Base-by-base conservation (phyloP, 371 early-diverging fungal genomes). In the Mucor irregularis region DNA sequence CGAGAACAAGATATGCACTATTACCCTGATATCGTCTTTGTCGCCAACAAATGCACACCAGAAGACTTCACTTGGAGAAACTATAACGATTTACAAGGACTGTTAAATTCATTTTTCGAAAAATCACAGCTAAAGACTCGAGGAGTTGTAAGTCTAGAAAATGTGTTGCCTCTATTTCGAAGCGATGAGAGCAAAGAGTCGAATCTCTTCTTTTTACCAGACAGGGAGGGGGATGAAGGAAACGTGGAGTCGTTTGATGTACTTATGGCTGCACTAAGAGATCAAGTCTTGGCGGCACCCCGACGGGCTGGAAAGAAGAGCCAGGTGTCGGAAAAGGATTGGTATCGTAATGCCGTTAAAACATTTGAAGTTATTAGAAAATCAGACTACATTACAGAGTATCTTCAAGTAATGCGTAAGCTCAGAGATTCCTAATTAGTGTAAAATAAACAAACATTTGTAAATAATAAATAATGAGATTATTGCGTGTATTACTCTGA, bases 291-390 rank as follows among this genome's bases (percentile, higher is more conserved):
- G 39, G 80, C 70, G 10, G 71, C 71, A 5, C 80, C 83, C 1
- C 50, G 83, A 50, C 68, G 61, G 48, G 37, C 56, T 3, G 76
- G 78, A 1, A 79, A 67, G 56, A 73, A 71, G 28, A 78, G 74
- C 1, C 76, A 81, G 42, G 54, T 81, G 5, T 81, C 81, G 16
- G 81, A 81, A 64, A 74, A 73, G 33, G 81, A 81, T 19, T 81
- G 81, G 81, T 64, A 74, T 31, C 51, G 62, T 44, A 68, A 59
- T 48, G 69, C 81, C 5, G 35, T 66, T 10, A 75, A 68, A 34
- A 69, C 52, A 1, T 77, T 64, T 64, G 81, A 81, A 19, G 24
- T 67, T 5, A 49, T 81, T 19, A 61, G 69, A 11, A 76, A 71
- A 57, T 70, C 79, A 8, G 79, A 81, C 3, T 62, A 73, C 16